phyloP scores from a whole-genome alignment of 768 basidiomycete genomes.

The Serendipita indica region DNA sequence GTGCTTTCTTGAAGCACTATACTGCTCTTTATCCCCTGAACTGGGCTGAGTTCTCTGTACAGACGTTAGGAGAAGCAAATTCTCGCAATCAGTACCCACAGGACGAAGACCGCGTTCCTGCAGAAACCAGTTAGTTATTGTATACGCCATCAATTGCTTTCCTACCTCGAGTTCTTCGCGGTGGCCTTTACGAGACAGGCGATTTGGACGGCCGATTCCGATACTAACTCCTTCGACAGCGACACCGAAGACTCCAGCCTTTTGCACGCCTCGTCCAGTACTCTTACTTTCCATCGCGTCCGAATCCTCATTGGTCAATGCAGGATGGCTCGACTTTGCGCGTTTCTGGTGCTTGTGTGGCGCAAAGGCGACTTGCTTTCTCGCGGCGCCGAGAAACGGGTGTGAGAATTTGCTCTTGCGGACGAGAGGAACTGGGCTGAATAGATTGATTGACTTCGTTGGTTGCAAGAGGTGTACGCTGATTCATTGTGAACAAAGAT shows the following conservation, averaged over 20 bases:
- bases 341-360: neutral
- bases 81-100: neutral
- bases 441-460: neutral
- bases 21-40: neutral
- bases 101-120: no score
- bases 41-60: neutral
- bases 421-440: neutral
- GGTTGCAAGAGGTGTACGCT: neutral
- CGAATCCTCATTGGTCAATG: no score
- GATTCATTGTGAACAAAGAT: neutral
- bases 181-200: neutral
- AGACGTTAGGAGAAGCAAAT: neutral
- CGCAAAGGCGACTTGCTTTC: neutral
- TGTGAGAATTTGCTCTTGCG: neutral
- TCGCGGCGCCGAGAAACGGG: neutral
- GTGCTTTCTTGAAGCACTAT: neutral
- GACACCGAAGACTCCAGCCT: neutral
- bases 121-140: no score
- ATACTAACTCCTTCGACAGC: neutral
- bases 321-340: no score
- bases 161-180: no score
- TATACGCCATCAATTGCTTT: no score
- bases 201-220: neutral
- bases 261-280: no score
- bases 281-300: no score